Percentiles rank a stretch among this genome's conserved stretches.
These are phyloP conservation scores for Sugiyamaella grinbergsii DNA, from an alignment of 1,139 yeast species.

Conservation along the genomic window DNA sequence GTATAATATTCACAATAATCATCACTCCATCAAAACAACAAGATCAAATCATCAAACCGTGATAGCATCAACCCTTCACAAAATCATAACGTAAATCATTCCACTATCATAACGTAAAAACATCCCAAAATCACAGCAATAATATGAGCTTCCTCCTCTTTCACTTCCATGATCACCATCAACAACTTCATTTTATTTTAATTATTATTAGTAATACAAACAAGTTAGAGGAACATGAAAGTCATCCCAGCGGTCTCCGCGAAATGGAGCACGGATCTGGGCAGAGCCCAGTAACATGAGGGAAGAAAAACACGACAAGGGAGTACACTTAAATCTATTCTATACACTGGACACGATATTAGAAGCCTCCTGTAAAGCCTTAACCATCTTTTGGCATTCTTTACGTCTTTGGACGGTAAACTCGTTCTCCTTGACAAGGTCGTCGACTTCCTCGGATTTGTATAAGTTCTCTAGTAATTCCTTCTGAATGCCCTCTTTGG, in stretches of 20 bases:
- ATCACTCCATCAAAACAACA: too few relatives aligned
- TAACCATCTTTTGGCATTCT: slow-evolving; percentile 94
- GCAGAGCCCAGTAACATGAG: slow-evolving; percentile 2
- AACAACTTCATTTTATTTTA: too few relatives aligned
- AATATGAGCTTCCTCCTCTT: too few relatives aligned
- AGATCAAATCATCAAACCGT: too few relatives aligned
- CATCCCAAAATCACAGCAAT: too few relatives aligned
- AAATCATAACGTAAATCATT: too few relatives aligned
- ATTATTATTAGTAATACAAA: too few relatives aligned
- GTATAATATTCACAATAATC: too few relatives aligned
- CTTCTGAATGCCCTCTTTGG: slow-evolving; percentile 89
- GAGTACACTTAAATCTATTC: slow-evolving; percentile 17
- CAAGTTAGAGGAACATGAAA: too few relatives aligned
- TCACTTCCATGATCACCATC: too few relatives aligned
- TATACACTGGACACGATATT: slow-evolving; percentile 69
- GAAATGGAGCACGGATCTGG: neutral
- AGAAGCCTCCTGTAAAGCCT: slow-evolving; percentile 84
- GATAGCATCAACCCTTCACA: too few relatives aligned
- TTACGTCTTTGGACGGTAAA: slow-evolving; percentile 90
- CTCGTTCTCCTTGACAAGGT: slow-evolving; percentile 88
- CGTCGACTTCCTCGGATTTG: slow-evolving; percentile 74
- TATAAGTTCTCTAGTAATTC: slow-evolving; percentile 86
- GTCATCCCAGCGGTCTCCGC: neutral
- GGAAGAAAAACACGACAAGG: neutral
- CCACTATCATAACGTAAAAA: too few relatives aligned